Conservation (phyloP, 768 basidiomycete genomes). For the Tulasnella sp. region DNA sequence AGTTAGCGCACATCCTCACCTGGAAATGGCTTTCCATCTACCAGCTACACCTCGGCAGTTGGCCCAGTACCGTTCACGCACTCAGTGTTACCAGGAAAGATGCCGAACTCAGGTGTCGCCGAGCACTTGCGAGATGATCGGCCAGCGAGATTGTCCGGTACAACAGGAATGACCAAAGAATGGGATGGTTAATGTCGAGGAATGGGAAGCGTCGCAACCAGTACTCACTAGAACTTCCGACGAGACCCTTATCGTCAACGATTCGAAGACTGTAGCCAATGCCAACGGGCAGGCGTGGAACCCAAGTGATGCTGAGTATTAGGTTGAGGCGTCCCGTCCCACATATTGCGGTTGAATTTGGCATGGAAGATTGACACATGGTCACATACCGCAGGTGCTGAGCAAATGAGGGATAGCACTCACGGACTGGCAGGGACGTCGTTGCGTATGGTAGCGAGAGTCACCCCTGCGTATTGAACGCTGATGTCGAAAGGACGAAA, state of each 20-base stretch:
- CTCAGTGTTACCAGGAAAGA: background rate
- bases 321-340: background rate
- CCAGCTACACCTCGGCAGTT: too few species aligned
- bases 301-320: constrained; percentile 30
- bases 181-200: background rate
- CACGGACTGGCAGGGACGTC: constrained; percentile 5
- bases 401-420: background rate
- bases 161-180: background rate
- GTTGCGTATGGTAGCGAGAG: constrained; percentile 28
- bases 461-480: constrained; percentile 33
- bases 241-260: constrained; percentile 34
- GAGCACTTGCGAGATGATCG: background rate
- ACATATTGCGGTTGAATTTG: background rate
- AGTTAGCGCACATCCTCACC: too few species aligned
- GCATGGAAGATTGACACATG: background rate
- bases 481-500: constrained; percentile 15
- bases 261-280: constrained; percentile 34
- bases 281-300: constrained; percentile 27
- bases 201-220: background rate
- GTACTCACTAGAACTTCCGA: constrained; percentile 22
- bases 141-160: background rate
- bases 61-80: constrained; percentile 12
- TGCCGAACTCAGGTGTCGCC: constrained; percentile 13
- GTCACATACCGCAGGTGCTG: background rate
- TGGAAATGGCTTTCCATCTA: too few species aligned